phyloP scores from a whole-genome alignment of 345 rosid species.

The Gossypium mustelinum region DNA sequence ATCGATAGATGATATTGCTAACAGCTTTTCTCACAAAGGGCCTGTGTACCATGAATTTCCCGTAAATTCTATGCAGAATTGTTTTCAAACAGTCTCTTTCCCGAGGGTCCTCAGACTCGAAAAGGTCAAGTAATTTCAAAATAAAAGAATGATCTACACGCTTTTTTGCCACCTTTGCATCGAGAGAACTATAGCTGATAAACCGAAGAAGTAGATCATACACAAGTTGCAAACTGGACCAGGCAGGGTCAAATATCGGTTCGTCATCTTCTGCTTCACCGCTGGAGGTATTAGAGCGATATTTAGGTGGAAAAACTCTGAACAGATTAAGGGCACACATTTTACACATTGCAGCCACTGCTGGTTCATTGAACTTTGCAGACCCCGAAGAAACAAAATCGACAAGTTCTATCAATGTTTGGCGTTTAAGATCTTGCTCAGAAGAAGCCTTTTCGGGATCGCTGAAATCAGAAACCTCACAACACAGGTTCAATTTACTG shows the following conservation, averaged over 20 bases:
- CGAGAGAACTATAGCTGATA: constrained; percentile 44
- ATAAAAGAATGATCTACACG: constrained; percentile 60
- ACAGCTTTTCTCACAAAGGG: constrained; percentile 69
- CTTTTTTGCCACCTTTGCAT: constrained; percentile 67
- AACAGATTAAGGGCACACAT: constrained; percentile 62
- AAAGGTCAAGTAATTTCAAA: constrained; percentile 59
- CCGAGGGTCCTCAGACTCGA: constrained; percentile 78
- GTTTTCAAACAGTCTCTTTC: constrained; percentile 79
- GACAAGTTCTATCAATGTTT: constrained; percentile 50
- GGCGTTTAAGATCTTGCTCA: constrained; percentile 54
- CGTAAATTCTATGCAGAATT: constrained; percentile 62
- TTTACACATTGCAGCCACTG: constrained; percentile 57
- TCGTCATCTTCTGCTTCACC: constrained; percentile 68
- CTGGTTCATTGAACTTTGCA: constrained; percentile 57
- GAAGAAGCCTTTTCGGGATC: constrained; percentile 44
- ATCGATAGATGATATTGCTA: constrained; percentile 61
- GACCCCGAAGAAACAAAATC: constrained; percentile 69
- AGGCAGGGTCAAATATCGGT: constrained; percentile 75
- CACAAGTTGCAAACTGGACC: constrained; percentile 66
- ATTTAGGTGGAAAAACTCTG: constrained; percentile 69
- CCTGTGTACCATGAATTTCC: constrained; percentile 71
- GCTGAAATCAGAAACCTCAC: constrained; percentile 46
- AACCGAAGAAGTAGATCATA: constrained; percentile 65
- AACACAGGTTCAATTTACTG: constrained; percentile 66
- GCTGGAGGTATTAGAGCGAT: constrained; percentile 36